Evolutionary conservation across 164 flowering plant species (phyloP), one percentile per base, ranked within the genome.

Genomic region (Echeveria elegans): DNA sequence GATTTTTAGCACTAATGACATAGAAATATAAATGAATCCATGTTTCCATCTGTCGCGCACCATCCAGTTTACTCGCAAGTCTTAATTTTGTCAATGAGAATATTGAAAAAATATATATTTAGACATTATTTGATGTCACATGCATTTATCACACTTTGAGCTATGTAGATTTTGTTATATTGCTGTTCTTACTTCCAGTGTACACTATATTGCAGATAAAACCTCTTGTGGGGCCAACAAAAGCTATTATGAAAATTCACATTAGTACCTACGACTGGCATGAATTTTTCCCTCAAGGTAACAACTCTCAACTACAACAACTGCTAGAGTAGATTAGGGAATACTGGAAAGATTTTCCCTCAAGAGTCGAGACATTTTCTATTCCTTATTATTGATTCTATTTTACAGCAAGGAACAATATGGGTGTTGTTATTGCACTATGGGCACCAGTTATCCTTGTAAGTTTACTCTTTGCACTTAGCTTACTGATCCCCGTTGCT

Each of bases 381-480:
- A 66, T 36, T 18, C 67, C 45, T 63, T 30, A 43, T 59, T 6
- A 18, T 47, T 31, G 62, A 63, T 72, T n/a, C 15, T 70, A 69
- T 6, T 70, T 75, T 83, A 79, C 93, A 92, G 97, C 94, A 6
- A 84, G 73, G 68, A 86, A 75, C 73, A 92, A 92, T 70, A 82
- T 89, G 47, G 97, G 96, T 36, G 97, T 88, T 71, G 89, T 89
- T 34, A 76, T 88, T 73, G 86, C 88, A 41, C 76, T 92, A 5
- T 92, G 97, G 97, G 82, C 96, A 48, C 96, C 96, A 15, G 76
- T 92, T 73, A 76, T 92, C 71, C 87, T 92, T 70, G 97, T 92
- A 86, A 45, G 86, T 68, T 59, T 18, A 18, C 19, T 24, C 36
- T 59, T 29, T 7, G 47, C 37, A 6, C 60, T 69, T 4, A 30